Conservation (phyloP, 208 protist genomes). For the Acanthamoeba culbertsoni region DNA sequence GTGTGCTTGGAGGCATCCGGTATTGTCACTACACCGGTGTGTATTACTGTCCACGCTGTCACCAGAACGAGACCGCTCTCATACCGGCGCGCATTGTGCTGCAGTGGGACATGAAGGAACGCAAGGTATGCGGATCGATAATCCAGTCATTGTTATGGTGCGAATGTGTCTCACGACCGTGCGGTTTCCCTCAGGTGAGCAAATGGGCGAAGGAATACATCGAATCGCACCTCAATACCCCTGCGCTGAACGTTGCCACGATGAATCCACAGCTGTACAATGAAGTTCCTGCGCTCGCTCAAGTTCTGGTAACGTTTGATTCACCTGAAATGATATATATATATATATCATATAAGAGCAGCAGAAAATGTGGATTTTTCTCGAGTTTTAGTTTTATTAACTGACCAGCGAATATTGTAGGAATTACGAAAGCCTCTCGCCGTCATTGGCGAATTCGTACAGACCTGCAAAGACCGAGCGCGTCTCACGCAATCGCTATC, state of each 20-base stretch:
- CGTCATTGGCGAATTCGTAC: neutral
- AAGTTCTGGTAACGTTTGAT: neutral
- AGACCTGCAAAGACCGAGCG: neutral
- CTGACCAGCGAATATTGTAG: too few relatives aligned
- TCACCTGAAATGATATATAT: too few relatives aligned
- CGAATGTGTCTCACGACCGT: neutral
- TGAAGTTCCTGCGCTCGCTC: neutral
- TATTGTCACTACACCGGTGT: constrained; percentile 64
- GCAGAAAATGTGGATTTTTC: too few relatives aligned
- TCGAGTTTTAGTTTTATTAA: too few relatives aligned
- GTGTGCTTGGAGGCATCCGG: neutral
- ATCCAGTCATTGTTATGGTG: neutral
- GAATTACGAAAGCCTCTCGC: neutral
- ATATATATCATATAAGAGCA: too few relatives aligned
- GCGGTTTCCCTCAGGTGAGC: constrained; percentile 7
- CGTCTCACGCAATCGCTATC: neutral
- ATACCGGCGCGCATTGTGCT: constrained; percentile 62
- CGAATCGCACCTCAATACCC: neutral
- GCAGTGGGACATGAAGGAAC: constrained; percentile 19
- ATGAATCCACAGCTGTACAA: neutral
- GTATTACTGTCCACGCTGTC: constrained; percentile 55
- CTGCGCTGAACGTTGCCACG: neutral
- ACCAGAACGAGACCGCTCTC: neutral
- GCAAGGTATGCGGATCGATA: constrained; percentile 27
- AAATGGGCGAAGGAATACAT: neutral